Evolutionary conservation across 257 asterid species (phyloP), one percentile per base, ranked within the genome.

Genomic region (Ophiorrhiza pumila): DNA sequence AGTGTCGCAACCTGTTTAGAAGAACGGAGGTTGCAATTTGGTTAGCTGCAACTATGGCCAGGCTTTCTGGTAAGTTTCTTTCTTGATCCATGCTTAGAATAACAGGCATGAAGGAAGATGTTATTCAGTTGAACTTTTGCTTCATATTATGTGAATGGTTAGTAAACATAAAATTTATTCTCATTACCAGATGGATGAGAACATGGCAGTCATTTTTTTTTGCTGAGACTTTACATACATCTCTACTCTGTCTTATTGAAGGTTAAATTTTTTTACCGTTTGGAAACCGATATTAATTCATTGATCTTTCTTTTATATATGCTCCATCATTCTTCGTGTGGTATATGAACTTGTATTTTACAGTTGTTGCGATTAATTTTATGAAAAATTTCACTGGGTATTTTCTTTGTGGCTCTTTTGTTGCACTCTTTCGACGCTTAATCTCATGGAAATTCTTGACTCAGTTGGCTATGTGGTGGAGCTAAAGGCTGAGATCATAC

Each of bases 11-110:
- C 97, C 94, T 14, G 98, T 95, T 64, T 98, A 95, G 86, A 95
- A 95, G 84, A 92, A 92, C 47, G 98, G 99, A 64, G 98, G 99
- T 65, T 95, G 99, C 83, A 95, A 95, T 72, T 79, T 92, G 74
- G 97, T 95, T 76, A 79, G 92, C 79, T 95, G 99, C 88, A 74
- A 92, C 65, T 95, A 98, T 68, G 98, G 99, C 79, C 98, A 95
- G 79, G 83, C 96, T 37, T 95, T 92, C 84, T 95, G 98, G 99
- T 92, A 80, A 82, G 84, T 64, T 32, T 72, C 56, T 63, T 77
- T 80, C 70, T 64, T n/a, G 14, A 35, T 39, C 5, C 8, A 34
- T 56, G 55, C 41, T 37, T 25, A 56, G 1, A 22, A 18, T 18
- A 22, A 9, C 23, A 32, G 25, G 13, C n/a, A 13, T 10, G 12